These are phyloP conservation scores for Termitomyces eurrhizus DNA, from an alignment of 768 basidiomycete genomes.

Conservation along the genomic window DNA sequence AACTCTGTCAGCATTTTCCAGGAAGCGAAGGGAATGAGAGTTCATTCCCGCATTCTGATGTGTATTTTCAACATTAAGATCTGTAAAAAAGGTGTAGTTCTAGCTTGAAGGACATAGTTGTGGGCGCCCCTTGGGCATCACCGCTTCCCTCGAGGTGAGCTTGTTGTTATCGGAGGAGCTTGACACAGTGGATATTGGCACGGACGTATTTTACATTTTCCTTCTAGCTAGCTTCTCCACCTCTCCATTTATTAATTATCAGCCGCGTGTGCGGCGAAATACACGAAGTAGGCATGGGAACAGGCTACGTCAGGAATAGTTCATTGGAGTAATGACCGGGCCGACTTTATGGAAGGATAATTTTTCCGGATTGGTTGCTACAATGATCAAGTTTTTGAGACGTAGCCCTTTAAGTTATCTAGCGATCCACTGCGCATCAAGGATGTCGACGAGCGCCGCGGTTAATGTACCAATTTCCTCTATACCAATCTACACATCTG, in stretches of 20 bases:
- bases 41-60: not conserved
- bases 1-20: no score
- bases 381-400: not conserved
- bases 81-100: not conserved
- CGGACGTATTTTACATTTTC: not conserved
- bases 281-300: no score
- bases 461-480: slow-evolving; percentile 25
- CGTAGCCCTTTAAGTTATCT: not conserved
- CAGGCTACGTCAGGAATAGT: no score
- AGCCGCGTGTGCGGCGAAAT: not conserved
- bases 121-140: no score
- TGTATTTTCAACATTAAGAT: no score
- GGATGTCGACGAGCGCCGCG: slow-evolving; percentile 5
- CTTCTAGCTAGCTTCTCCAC: not conserved
- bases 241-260: not conserved
- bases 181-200: not conserved
- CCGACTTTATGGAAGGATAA: no score
- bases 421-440: slow-evolving; percentile 6
- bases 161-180: not conserved
- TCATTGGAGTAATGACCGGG: no score
- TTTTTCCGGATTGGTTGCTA: not conserved
- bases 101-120: not conserved
- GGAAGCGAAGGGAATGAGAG: not conserved
- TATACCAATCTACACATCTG: slow-evolving; percentile 53
- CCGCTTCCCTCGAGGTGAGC: no score